These are phyloP conservation scores for Teratosphaeria nubilosa DNA, from an alignment of 2,329 filamentous ascomycete species.

Conservation along the genomic window DNA sequence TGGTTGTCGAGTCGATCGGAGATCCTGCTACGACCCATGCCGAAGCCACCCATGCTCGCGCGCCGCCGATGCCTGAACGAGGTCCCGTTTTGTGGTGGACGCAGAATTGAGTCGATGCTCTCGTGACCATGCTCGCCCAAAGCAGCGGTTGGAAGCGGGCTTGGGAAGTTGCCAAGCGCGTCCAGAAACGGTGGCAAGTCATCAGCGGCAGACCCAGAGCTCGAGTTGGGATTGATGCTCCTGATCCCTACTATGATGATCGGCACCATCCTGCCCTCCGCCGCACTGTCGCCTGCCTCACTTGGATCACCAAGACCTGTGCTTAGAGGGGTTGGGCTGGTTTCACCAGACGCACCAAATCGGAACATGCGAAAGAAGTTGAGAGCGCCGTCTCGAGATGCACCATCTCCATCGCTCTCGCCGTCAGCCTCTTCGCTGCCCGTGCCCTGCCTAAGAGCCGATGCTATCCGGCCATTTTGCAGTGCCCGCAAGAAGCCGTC, in stretches of 20 bases:
- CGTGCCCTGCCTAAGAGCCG: conserved; percentile 39
- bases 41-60: conserved; percentile 44
- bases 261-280: conserved; percentile 52
- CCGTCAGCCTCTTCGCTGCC: conserved; percentile 4
- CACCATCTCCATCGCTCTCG: conserved; percentile 30
- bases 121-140: conserved; percentile 31
- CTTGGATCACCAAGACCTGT: conserved; percentile 10
- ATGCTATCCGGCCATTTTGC: conserved; percentile 50
- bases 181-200: conserved; percentile 42
- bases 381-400: conserved; percentile 39
- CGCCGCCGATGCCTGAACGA: conserved; percentile 45
- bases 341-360: conserved; percentile 45
- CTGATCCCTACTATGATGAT: conserved; percentile 61
- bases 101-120: conserved; percentile 40
- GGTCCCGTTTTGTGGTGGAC: conserved; percentile 45
- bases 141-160: conserved; percentile 25
- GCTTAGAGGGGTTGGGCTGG: conserved; percentile 11
- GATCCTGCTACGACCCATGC: conserved; percentile 21
- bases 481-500: conserved; percentile 54
- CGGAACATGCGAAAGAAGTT: conserved; percentile 62
- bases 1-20: conserved; percentile 37
- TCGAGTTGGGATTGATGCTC: conserved; percentile 48
- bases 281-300: conserved; percentile 29
- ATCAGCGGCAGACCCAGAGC: conserved; percentile 29
- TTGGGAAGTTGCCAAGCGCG: conserved; percentile 39